A percentile compares a stretch with the other conserved stretches of the same genome.
phyloP scores from a whole-genome alignment of 768 basidiomycete species.

The Dioszegia crocea region DNA sequence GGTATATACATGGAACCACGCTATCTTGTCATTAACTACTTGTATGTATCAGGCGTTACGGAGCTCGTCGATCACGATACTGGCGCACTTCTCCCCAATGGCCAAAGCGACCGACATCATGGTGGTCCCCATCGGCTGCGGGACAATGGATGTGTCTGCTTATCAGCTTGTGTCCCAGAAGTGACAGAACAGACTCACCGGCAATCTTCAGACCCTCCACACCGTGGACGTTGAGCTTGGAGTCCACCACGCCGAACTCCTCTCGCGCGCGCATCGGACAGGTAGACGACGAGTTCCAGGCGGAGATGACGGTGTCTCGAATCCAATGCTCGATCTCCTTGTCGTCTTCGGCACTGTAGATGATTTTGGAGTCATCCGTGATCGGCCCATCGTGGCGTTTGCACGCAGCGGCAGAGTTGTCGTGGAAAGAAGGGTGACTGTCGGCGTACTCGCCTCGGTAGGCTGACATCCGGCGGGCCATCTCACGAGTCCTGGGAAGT shows the following conservation, averaged over 20 bases:
- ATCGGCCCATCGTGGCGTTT: conserved; percentile 1
- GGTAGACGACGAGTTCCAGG: conserved; percentile 24
- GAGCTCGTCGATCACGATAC: conserved; percentile 1
- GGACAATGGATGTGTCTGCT: conserved; percentile 17
- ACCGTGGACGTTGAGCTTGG: conserved; percentile 19
- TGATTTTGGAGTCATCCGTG: conserved; percentile 2
- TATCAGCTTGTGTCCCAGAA: neutral
- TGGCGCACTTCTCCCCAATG: conserved; percentile 17
- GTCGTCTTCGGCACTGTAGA: conserved; percentile 27
- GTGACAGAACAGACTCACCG: conserved; percentile 10
- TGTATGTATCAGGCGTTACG: neutral
- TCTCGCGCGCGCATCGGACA: conserved; percentile 9
- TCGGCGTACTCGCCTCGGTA: conserved; percentile 18
- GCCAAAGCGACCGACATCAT: conserved; percentile 18
- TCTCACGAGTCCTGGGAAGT: conserved; percentile 15
- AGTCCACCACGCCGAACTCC: conserved; percentile 13
- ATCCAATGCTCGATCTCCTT: conserved; percentile 25
- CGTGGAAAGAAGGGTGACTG: conserved; percentile 20
- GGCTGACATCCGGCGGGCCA: conserved; percentile 19
- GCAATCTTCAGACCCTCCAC: conserved; percentile 18
- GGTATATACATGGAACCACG: neutral
- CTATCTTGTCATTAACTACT: neutral
- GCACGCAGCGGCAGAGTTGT: conserved; percentile 9
- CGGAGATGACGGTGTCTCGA: conserved; percentile 15
- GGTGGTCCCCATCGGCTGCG: conserved; percentile 19